Evolutionary conservation across 2,329 filamentous ascomycete genomes (phyloP).

Genomic region (Trichoderma breve): DNA sequence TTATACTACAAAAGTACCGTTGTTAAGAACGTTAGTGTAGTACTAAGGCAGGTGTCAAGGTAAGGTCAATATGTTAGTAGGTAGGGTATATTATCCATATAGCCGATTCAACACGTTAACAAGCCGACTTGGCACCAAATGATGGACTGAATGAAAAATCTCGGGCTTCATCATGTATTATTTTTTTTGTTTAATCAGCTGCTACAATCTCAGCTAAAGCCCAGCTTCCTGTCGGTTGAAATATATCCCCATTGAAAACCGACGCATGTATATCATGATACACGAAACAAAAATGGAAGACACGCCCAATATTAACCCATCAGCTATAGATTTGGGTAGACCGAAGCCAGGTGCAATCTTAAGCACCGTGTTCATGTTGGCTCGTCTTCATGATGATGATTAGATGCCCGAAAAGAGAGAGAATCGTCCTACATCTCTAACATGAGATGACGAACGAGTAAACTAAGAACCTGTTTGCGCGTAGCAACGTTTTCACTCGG

Average conservation of each 20-base stretch:
- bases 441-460: neutral
- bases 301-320: neutral
- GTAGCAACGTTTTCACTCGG: conserved; percentile 27
- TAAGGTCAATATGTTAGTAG: neutral
- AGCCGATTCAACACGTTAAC: neutral
- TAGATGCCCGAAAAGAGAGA: neutral
- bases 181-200: neutral
- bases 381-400: conserved; percentile 4
- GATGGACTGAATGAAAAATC: neutral
- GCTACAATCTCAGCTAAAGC: neutral
- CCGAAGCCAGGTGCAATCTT: neutral
- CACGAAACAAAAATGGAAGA: conserved; percentile 2
- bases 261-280: neutral
- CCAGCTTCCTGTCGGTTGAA: neutral
- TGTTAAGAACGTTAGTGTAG: neutral
- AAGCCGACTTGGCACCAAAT: neutral
- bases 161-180: neutral
- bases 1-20: neutral
- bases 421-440: neutral
- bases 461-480: neutral
- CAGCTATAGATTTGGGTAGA: neutral
- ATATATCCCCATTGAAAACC: neutral
- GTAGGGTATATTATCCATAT: neutral
- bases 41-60: no score
- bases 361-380: neutral